phyloP scores from a whole-genome alignment of 345 rosid genomes.

The Acer negundo region DNA sequence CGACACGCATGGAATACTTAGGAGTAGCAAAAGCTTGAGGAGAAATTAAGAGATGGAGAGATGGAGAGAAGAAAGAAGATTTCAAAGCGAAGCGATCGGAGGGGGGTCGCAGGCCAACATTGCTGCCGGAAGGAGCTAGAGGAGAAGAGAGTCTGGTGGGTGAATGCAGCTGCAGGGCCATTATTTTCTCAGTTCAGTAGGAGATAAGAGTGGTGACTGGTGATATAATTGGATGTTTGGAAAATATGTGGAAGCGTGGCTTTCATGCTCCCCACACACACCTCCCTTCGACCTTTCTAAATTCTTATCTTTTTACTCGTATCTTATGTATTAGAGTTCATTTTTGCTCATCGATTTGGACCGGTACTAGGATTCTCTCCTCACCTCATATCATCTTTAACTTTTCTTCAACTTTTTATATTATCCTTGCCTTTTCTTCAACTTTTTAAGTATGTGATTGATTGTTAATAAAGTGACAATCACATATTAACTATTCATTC shows the following conservation, averaged over 20 bases:
- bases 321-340: background rate
- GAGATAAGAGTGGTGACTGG: conserved; percentile 29
- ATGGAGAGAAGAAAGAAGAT: conserved; percentile 60
- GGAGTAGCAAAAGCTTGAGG: conserved; percentile 45
- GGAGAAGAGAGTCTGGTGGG: conserved; percentile 34
- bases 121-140: conserved; percentile 36
- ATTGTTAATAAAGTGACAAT: too few species aligned
- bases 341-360: too few species aligned
- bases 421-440: too few species aligned
- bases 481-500: too few species aligned
- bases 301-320: background rate
- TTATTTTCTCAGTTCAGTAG: conserved; percentile 8
- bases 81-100: conserved; percentile 44
- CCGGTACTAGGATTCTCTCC: too few species aligned
- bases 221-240: conserved; percentile 2
- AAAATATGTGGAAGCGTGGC: conserved; percentile 45
- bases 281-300: background rate
- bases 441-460: too few species aligned
- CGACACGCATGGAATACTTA: conserved; percentile 73
- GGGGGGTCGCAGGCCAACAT: conserved; percentile 37
- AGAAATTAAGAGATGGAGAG: conserved; percentile 46
- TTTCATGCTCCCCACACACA: conserved; percentile 36
- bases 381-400: too few species aligned
- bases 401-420: too few species aligned
- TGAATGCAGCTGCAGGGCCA: conserved; percentile 47